phyloP scores from a whole-genome alignment of 345 rosid genomes.

The Salix dunnii region DNA sequence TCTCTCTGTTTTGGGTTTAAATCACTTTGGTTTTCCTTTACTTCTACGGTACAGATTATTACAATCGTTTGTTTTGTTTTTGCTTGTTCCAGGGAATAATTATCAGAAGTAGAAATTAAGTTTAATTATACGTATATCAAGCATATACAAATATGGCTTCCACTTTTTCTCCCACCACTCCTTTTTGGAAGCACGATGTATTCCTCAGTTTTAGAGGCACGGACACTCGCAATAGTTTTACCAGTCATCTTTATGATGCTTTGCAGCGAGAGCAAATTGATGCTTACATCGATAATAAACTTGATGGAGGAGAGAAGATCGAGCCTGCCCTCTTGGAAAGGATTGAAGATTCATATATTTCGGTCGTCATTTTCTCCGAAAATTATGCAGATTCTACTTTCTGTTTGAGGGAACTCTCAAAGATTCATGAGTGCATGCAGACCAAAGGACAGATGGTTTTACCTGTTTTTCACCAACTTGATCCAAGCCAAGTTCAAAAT shows the following conservation, averaged over 20 bases:
- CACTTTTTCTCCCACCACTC: background rate
- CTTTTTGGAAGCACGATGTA: background rate
- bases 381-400: background rate
- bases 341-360: background rate
- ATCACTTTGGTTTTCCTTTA: no score
- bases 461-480: background rate
- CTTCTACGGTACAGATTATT: no score
- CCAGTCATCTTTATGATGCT: background rate
- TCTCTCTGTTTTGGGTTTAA: background rate
- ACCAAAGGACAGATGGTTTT: background rate
- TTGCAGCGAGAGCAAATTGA: background rate
- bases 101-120: no score
- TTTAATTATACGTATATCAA: no score
- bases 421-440: background rate
- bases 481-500: background rate
- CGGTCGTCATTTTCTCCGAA: background rate
- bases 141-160: background rate
- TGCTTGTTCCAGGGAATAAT: no score
- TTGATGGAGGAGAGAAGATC: constrained; percentile 8
- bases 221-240: background rate
- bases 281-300: background rate
- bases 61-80: background rate
- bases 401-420: background rate
- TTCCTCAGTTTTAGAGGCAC: constrained; percentile 1
- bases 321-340: background rate